Evolutionary conservation across 2,329 filamentous ascomycete genomes (phyloP).

Genomic region (Incumbomyces lentus): DNA sequence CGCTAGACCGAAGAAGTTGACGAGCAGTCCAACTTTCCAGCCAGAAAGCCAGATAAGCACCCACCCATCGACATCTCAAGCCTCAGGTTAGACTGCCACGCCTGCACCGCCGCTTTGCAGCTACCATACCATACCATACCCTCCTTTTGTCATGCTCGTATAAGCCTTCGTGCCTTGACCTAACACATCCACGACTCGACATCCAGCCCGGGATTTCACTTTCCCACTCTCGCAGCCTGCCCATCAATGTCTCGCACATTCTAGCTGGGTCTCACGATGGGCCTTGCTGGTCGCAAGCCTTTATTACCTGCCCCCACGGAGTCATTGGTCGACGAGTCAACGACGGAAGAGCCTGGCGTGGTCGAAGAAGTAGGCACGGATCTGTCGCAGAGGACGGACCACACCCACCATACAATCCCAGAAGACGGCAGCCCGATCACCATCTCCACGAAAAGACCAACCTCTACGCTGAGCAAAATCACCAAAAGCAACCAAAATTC

Average conservation of each 20-base stretch:
- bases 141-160: neutral
- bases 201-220: neutral
- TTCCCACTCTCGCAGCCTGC: neutral
- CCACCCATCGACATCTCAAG: no score
- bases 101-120: no score
- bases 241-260: constrained; percentile 3
- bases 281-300: constrained; percentile 39
- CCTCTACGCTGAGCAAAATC: constrained; percentile 50
- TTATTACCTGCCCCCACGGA: constrained; percentile 41
- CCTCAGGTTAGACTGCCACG: no score
- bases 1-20: no score
- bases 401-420: constrained; percentile 40
- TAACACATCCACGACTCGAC: neutral
- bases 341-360: constrained; percentile 34
- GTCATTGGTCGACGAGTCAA: constrained; percentile 25
- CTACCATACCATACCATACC: no score
- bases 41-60: no score
- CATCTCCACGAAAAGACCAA: constrained; percentile 65
- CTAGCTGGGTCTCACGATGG: constrained; percentile 30
- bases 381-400: constrained; percentile 40
- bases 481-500: constrained; percentile 50
- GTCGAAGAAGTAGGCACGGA: constrained; percentile 41
- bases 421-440: constrained; percentile 67
- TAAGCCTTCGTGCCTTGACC: neutral
- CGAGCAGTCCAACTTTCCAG: no score